Evolutionary conservation across 345 rosid genomes (phyloP).

Genomic region (Clarkia xantiana): DNA sequence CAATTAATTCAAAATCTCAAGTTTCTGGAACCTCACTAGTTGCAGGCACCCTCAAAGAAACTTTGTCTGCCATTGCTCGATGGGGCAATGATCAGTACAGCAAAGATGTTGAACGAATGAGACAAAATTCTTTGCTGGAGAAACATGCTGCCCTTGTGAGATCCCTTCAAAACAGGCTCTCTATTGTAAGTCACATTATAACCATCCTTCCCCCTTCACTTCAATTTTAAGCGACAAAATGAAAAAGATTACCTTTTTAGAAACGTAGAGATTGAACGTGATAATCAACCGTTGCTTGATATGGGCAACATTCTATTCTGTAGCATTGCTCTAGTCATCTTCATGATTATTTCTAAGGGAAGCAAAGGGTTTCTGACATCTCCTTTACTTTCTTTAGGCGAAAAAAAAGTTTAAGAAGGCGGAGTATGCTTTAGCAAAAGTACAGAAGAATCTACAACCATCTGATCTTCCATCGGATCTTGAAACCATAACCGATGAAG

Average conservation of each 20-base stretch:
- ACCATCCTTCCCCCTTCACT: too few species aligned
- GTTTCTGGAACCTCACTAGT: conserved; percentile 27
- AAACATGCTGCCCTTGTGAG: conserved; percentile 40
- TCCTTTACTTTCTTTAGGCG: conserved; percentile 31
- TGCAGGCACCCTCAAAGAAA: conserved; percentile 88
- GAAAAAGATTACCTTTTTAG: too few species aligned
- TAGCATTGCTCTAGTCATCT: too few species aligned
- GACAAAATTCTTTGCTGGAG: conserved; percentile 35
- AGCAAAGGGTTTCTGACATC: neutral
- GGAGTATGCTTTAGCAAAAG: conserved; percentile 54
- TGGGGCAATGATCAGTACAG: conserved; percentile 56
- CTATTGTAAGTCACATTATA: conserved; percentile 36
- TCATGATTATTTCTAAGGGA: too few species aligned
- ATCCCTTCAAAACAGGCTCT: conserved; percentile 53
- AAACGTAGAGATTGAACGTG: too few species aligned
- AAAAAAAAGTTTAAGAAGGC: conserved; percentile 52
- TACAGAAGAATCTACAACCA: conserved; percentile 59
- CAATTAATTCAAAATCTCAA: conserved; percentile 19
- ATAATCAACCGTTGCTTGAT: too few species aligned
- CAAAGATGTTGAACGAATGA: conserved; percentile 47
- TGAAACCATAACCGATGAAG: conserved; percentile 71
- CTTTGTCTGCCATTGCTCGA: conserved; percentile 59
- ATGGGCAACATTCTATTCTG: too few species aligned
- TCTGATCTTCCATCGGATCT: conserved; percentile 67
- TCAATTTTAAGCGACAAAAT: too few species aligned